phyloP scores from a whole-genome alignment of 2,329 filamentous ascomycete species.

The Coleophoma cylindrospora region DNA sequence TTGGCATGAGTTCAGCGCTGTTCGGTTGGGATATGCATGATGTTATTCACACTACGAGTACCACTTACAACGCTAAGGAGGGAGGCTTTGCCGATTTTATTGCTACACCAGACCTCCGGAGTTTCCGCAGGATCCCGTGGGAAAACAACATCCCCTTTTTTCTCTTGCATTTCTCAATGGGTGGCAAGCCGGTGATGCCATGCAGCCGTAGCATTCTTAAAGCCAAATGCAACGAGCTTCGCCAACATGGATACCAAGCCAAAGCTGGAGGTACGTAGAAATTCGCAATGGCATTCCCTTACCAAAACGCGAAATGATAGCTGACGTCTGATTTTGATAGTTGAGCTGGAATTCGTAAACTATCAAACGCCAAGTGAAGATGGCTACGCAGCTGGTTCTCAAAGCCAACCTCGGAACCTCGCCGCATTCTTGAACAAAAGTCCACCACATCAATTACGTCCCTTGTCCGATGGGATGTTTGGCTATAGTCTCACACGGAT shows the following conservation, averaged over 20 bases:
- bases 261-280: constrained; percentile 76
- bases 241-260: constrained; percentile 66
- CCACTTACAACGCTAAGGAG: constrained; percentile 81
- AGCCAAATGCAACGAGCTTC: constrained; percentile 61
- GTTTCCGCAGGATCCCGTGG: constrained; percentile 84
- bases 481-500: constrained; percentile 86
- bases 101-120: constrained; percentile 72
- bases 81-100: constrained; percentile 87
- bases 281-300: background rate
- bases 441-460: constrained; percentile 65
- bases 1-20: constrained; percentile 90
- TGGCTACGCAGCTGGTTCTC: constrained; percentile 32
- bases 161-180: constrained; percentile 77
- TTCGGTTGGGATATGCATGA: constrained; percentile 99
- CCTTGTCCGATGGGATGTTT: constrained; percentile 91
- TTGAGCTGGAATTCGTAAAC: constrained; percentile 93
- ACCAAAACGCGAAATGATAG: background rate
- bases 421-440: constrained; percentile 65
- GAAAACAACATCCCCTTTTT: constrained; percentile 84
- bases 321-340: constrained; percentile 36
- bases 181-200: constrained; percentile 70
- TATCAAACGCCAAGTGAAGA: constrained; percentile 61
- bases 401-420: constrained; percentile 18
- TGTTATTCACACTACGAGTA: constrained; percentile 78
- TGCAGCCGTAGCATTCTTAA: constrained; percentile 76